Base-by-base conservation (phyloP, 106 monocot species). In the Alisma plantagoaquatica region DNA sequence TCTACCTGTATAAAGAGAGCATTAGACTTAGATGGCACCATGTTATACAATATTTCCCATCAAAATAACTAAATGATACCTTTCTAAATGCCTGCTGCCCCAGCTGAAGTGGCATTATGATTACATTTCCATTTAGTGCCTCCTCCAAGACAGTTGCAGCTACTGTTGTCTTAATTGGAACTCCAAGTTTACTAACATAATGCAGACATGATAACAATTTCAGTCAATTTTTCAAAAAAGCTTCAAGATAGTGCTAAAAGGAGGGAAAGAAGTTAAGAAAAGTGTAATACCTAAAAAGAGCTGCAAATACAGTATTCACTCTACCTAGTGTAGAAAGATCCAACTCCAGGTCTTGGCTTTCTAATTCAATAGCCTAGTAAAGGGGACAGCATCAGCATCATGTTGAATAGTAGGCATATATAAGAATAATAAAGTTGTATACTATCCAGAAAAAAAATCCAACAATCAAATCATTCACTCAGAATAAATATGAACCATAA, bases 151-250 rank as follows among this genome's bases (percentile, higher is more conserved):
- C 74, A 49, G 81, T 85, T 58, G 96, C 81, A 20, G 96, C 81
- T 66, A 96, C 78, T 49, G 96, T 89, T 60, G 96, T 96, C 71
- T 79, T 89, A 53, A 96, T 96, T 51, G 88, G 96, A 32, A 96
- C 89, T 24, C 96, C 96, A 63, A 96, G 84, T 69, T 96, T 96
- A 71, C 96, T 86, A 23, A 24, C 41, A 35, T 55, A 25, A 1
- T 8, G 24, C 18, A 56, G 18, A 29, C 3, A 66, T 7, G 18
- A 11, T 42, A 63, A 22, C n/a, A n/a, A n/a, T n/a, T n/a, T 64
- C 4, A 42, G 23, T 30, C 18, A 64, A 31, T 60, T 10, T 24
- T 17, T 23, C 7, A 23, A 8, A 51, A 56, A 45, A 56, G 31
- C 9, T 3, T 2, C 26, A 35, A 23, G n/a, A 41, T 10, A 11